Evolutionary conservation across 768 basidiomycete species (phyloP), one percentile per base, ranked within the genome.

Genomic region (Lactifluus subvellereus): DNA sequence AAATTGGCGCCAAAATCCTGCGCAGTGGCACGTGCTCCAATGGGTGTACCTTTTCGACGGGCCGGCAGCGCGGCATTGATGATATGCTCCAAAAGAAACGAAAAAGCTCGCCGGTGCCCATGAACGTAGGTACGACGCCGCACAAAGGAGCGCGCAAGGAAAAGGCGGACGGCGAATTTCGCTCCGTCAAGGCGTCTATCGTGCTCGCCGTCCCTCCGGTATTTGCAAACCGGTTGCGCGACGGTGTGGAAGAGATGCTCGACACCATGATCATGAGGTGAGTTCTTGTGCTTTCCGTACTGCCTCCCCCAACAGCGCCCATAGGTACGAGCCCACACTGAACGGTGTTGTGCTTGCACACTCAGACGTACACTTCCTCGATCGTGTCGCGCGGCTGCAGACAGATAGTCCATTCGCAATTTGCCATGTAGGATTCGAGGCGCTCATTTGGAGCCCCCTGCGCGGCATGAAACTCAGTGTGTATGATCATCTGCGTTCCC

Each of bases 241-340:
- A 74, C 45, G 95, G 95, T 7, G 90, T 84, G 18, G 84, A 88
- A 70, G 93, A 98, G 75, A 86, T 94, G 83, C 77, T 98, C 18
- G 94, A 98, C 74, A 91, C 90, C 8, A 89, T 97, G 89, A 76
- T 96, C 14, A 96, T 98, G 95, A 85, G 91, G 95, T 94, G 70
- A 48, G 47, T 11, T 27, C 22, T 13, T 68, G 82, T 75, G 20
- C 32, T 47, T 42, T 20, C 42, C 27, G 45, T 4, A 38, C 51
- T 40, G 16, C 52, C 8, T 5, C 16, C 56, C 30, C 32, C 3
- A 40, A 50, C 20, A 20, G 30, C 48, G 16, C 5, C 16, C 14
- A n/a, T 65, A 98, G 95, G 77, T 94, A 97, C 74, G 85, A 92
- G 61, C 87, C 90, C 49, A 84, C 91, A n/a, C 78, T 98, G 57